These are phyloP conservation scores for Protomyces arabidopsidicola DNA, from an alignment of 1,139 yeast genomes.

Conservation along the genomic window DNA sequence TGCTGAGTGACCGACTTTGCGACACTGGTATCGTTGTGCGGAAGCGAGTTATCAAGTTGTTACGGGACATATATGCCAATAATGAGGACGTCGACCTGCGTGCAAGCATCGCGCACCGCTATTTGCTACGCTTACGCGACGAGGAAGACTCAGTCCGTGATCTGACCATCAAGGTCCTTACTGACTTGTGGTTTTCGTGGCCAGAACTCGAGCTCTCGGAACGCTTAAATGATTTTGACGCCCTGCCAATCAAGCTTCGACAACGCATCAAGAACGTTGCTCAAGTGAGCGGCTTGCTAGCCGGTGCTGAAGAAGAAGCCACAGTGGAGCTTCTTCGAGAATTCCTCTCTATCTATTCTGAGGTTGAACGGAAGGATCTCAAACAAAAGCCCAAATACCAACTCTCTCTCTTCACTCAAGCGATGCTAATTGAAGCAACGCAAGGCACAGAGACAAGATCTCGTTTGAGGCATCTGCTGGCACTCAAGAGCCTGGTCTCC, in stretches of 20 bases:
- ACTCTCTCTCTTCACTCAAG: background rate
- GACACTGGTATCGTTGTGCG: constrained; percentile 66
- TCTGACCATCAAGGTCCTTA: constrained; percentile 44
- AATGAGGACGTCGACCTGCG: constrained; percentile 41
- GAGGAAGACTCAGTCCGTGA: constrained; percentile 60
- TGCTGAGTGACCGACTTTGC: constrained; percentile 49
- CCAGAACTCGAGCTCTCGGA: background rate
- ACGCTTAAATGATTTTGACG: background rate
- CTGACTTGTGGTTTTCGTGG: constrained; percentile 47
- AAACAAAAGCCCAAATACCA: background rate
- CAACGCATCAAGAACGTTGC: background rate
- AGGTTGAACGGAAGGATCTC: background rate
- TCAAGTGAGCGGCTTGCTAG: constrained; percentile 1
- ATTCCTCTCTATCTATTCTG: background rate
- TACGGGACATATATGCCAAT: constrained; percentile 49
- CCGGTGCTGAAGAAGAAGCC: background rate
- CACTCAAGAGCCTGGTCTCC: constrained; percentile 3
- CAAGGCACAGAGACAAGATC: background rate
- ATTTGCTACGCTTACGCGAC: constrained; percentile 58
- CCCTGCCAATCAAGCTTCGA: background rate
- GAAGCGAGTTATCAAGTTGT: constrained; percentile 55
- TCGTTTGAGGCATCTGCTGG: constrained; percentile 1
- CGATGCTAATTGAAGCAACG: background rate
- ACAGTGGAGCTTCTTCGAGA: background rate
- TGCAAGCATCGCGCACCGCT: constrained; percentile 47